Evolutionary conservation across 2,329 filamentous ascomycete genomes (phyloP).

Genomic region (Macrophomina phaseolina): DNA sequence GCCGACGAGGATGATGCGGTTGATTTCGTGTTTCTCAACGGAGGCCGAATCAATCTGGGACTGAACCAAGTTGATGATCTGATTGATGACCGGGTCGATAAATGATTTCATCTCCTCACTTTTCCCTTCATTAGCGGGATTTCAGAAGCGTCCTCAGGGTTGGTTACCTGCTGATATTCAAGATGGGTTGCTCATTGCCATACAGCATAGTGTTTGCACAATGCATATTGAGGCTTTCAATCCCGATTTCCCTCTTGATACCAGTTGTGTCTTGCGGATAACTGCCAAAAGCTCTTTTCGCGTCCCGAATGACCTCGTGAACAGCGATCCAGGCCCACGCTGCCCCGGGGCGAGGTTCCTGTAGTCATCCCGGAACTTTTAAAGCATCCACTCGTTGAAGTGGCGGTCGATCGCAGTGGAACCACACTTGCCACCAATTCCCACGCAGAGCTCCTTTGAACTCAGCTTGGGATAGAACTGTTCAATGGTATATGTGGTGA

Average conservation of each 20-base stretch:
- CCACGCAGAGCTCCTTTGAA: slow-evolving; percentile 12
- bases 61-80: slow-evolving; percentile 19
- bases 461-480: background rate
- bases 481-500: slow-evolving; percentile 28
- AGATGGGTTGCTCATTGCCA: slow-evolving; percentile 11
- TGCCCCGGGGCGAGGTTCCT: slow-evolving; percentile 32
- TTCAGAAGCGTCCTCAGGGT: background rate
- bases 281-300: slow-evolving; percentile 40
- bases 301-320: slow-evolving; percentile 43
- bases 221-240: slow-evolving; percentile 14
- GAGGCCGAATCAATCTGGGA: background rate
- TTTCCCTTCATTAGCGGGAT: background rate
- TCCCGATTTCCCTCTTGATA: slow-evolving; percentile 5
- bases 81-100: slow-evolving; percentile 20
- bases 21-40: background rate
- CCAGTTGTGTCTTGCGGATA: background rate
- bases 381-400: slow-evolving; percentile 39
- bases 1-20: slow-evolving; percentile 28
- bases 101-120: slow-evolving; percentile 14
- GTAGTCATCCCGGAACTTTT: slow-evolving; percentile 39
- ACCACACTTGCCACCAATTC: slow-evolving; percentile 14
- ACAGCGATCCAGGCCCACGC: slow-evolving; percentile 38
- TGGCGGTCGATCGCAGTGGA: slow-evolving; percentile 43
- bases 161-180: slow-evolving; percentile 25
- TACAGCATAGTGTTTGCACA: background rate